Evolutionary conservation across 768 basidiomycete genomes (phyloP), one percentile per base, ranked within the genome.

Genomic region (Agaricus subrufescens): DNA sequence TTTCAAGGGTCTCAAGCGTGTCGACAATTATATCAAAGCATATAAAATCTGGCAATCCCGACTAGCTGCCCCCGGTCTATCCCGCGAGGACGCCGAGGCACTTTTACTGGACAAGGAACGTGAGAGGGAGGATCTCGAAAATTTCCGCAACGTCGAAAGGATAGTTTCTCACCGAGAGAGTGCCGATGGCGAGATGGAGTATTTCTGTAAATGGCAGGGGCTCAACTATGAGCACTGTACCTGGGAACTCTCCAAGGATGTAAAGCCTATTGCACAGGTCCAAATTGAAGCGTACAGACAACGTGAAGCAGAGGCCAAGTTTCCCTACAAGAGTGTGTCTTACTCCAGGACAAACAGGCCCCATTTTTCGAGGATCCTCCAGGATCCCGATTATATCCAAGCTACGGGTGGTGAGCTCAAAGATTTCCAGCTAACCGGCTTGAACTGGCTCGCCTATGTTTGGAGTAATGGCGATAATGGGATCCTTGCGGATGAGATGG

Each of bases 401-500:
- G 67, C 69, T 19, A 91, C 89, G 0, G 94, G 94, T 30, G 94
- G 94, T 5, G 71, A 85, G 60, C 78, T 98, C 58, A 99, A 99
- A 73, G 97, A 98, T 65, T 99, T 99, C 76, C 97, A 99, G 75
- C 78, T 98, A 40, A 97, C 94, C 2, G 97, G 97, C 25, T 78
- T 99, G 60, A 99, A 99, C 67, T 99, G 97, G 97, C 79, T 99
- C n/a, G 89, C 92, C 3, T 98, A 96, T 70, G 75, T 95, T 14
- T 98, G 97, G 97, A 86, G 82, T 61, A 85, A 92, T 62, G 91
- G 91, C 8, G 89, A 96, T 63, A 98, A 98, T 67, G 97, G 97
- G 19, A 97, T 99, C 57, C 75, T 99, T 37, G 97, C 97, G 0
- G 97, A 99, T 66, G 97, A 99, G 80, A 99, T 98, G 97, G 97